Conservation (phyloP, 805 yeast species). For the Saccharomyces eubayanus region DNA sequence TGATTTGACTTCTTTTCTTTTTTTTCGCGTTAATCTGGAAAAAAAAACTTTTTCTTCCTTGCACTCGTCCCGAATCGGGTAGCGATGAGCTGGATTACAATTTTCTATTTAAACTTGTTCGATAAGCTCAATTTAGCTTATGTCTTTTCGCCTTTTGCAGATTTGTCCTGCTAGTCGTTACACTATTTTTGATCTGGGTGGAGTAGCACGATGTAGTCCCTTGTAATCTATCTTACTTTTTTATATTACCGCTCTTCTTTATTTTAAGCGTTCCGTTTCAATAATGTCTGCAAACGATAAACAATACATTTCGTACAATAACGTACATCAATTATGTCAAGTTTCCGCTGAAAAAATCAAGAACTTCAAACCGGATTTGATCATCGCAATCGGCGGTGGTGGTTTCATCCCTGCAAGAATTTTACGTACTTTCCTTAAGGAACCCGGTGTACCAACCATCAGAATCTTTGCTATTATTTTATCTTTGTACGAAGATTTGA, state of each 20-base stretch:
- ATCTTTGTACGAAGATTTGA: slow-evolving; percentile 80
- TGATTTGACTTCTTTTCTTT: background rate
- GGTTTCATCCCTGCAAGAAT: slow-evolving; percentile 97
- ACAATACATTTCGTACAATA: slow-evolving; percentile 72
- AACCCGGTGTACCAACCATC: slow-evolving; percentile 78
- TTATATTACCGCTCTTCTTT: background rate
- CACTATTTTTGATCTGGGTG: background rate
- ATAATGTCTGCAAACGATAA: slow-evolving; percentile 35
- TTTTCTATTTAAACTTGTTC: background rate
- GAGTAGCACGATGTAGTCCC: background rate
- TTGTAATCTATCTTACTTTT: background rate
- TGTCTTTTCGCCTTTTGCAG: background rate
- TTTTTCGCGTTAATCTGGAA: background rate
- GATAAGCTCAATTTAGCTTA: background rate
- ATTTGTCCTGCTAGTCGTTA: background rate
- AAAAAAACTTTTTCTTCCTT: background rate
- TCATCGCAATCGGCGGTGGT: slow-evolving; percentile 96
- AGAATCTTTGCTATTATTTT: slow-evolving; percentile 92
- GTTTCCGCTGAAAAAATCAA: slow-evolving; percentile 53
- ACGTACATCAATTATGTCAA: slow-evolving; percentile 69
- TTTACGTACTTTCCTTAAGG: slow-evolving; percentile 83
- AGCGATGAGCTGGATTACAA: background rate
- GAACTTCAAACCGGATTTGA: slow-evolving; percentile 73
- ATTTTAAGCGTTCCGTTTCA: background rate
- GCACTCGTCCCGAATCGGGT: background rate